Percentiles rank a stretch among this genome's conserved stretches.
Conservation (phyloP, 2,329 filamentous ascomycete genomes). For the Exophiala bonariae region DNA sequence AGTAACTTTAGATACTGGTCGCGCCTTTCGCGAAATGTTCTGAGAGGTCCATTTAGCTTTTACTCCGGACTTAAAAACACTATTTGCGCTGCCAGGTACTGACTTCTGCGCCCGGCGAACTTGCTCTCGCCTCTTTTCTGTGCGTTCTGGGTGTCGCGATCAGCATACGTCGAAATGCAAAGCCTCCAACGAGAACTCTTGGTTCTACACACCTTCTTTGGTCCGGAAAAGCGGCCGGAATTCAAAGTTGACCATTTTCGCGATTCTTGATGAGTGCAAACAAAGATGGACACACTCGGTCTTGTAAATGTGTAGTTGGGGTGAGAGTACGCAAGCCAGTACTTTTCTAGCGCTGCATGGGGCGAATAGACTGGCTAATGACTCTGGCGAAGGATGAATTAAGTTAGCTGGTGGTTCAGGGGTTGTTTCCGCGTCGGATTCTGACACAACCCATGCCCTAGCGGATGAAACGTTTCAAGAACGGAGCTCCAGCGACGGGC, state of each 20-base stretch:
- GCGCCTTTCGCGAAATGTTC: slow-evolving; percentile 19
- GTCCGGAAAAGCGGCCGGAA: slow-evolving; percentile 18
- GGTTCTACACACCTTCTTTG: slow-evolving; percentile 10
- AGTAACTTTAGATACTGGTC: slow-evolving; percentile 18
- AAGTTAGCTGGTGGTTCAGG: not conserved
- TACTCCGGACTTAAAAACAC: not conserved
- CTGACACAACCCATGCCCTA: not conserved
- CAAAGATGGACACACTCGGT: not conserved
- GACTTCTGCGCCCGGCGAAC: slow-evolving; percentile 36
- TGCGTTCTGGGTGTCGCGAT: slow-evolving; percentile 7
- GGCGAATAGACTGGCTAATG: too few species aligned
- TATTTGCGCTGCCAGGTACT: slow-evolving; percentile 24
- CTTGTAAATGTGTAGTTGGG: too few species aligned
- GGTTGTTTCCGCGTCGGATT: slow-evolving; percentile 2
- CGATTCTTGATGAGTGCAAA: not conserved
- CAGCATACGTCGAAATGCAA: slow-evolving; percentile 3
- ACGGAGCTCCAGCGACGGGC: not conserved
- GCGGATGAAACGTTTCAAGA: not conserved
- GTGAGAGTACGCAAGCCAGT: too few species aligned
- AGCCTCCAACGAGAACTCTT: too few species aligned
- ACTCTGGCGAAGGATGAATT: too few species aligned
- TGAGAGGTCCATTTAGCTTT: not conserved
- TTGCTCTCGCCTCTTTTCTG: slow-evolving; percentile 35
- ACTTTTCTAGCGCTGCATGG: too few species aligned
- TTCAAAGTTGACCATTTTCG: slow-evolving; percentile 5